Conservation (phyloP, 805 yeast species). For the Schwanniomyces sp. region DNA sequence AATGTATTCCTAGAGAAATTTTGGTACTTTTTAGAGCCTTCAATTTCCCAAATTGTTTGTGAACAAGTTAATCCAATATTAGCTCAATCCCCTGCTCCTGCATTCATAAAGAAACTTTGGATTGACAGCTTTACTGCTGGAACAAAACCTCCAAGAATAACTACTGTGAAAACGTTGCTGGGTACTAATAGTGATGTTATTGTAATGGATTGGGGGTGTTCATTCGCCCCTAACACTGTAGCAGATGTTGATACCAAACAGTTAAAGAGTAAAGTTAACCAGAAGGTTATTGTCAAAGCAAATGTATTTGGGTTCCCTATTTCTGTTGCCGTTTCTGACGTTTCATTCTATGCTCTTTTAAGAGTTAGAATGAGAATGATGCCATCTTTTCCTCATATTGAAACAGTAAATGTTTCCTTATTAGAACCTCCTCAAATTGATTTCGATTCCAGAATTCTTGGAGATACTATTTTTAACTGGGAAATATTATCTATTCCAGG, state of each 20-base stretch:
- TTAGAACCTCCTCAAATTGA: slow-evolving; percentile 88
- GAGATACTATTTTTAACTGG: slow-evolving; percentile 83
- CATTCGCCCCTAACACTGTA: slow-evolving; percentile 88
- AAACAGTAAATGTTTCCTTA: slow-evolving; percentile 83
- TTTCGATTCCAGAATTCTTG: slow-evolving; percentile 70
- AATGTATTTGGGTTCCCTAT: slow-evolving; percentile 79
- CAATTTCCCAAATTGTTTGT: slow-evolving; percentile 79
- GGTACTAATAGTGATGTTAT: slow-evolving; percentile 91
- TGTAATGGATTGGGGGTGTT: slow-evolving; percentile 96
- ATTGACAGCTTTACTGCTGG: slow-evolving; percentile 89
- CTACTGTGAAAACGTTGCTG: slow-evolving; percentile 82
- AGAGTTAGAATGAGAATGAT: slow-evolving; percentile 88
- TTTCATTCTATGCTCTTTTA: slow-evolving; percentile 70
- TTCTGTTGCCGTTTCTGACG: slow-evolving; percentile 78
- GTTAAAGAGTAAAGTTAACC: slow-evolving; percentile 79
- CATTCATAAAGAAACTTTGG: slow-evolving; percentile 80
- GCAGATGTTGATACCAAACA: slow-evolving; percentile 87
- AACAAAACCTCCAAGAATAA: slow-evolving; percentile 93
- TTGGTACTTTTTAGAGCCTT: slow-evolving; percentile 91
- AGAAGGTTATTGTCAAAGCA: slow-evolving; percentile 73
- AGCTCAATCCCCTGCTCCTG: slow-evolving; percentile 77
- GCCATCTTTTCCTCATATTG: slow-evolving; percentile 88
- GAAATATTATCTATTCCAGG: slow-evolving; percentile 90
- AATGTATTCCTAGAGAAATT: slow-evolving; percentile 86
- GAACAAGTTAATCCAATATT: slow-evolving; percentile 83